phyloP scores from a whole-genome alignment of 208 protist genomes.

The Phytomonas francai region DNA sequence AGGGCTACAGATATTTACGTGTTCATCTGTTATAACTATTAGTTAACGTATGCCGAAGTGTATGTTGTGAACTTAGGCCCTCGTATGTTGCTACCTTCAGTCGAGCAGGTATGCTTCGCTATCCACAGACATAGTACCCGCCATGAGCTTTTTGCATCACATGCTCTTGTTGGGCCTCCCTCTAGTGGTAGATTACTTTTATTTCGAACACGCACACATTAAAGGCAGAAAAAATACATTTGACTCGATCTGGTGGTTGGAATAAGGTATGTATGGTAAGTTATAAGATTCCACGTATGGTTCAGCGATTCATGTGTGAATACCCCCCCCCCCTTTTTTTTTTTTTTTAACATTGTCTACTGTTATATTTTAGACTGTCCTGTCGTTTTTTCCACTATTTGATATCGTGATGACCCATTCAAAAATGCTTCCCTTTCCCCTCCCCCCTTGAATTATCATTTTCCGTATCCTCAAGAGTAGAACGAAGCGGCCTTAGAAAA shows the following conservation, averaged over 20 bases:
- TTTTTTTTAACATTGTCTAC: slow-evolving; percentile 3
- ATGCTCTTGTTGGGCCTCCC: slow-evolving; percentile 63
- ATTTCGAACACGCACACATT: not conserved
- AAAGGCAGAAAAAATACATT: not conserved
- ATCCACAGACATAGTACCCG: slow-evolving; percentile 74
- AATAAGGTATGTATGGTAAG: not conserved
- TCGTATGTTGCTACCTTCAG: not conserved
- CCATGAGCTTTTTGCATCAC: slow-evolving; percentile 21
- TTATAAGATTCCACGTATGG: slow-evolving; percentile 3
- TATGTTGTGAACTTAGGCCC: not conserved
- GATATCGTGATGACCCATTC: not conserved
- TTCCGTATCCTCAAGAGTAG: not conserved
- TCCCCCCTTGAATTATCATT: not conserved
- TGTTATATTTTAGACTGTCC: not conserved
- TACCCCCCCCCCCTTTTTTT: not conserved
- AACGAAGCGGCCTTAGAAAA: not conserved
- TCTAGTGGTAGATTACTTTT: slow-evolving; percentile 40
- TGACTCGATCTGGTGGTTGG: not conserved
- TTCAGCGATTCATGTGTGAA: not conserved
- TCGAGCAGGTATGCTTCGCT: not conserved
- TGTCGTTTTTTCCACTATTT: not conserved
- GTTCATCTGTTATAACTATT: not conserved
- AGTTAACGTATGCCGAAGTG: not conserved
- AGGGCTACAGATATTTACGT: not conserved
- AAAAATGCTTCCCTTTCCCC: not conserved